These are phyloP conservation scores for Xylaria digitata DNA, from an alignment of 2,329 filamentous ascomycete genomes.

Conservation along the genomic window DNA sequence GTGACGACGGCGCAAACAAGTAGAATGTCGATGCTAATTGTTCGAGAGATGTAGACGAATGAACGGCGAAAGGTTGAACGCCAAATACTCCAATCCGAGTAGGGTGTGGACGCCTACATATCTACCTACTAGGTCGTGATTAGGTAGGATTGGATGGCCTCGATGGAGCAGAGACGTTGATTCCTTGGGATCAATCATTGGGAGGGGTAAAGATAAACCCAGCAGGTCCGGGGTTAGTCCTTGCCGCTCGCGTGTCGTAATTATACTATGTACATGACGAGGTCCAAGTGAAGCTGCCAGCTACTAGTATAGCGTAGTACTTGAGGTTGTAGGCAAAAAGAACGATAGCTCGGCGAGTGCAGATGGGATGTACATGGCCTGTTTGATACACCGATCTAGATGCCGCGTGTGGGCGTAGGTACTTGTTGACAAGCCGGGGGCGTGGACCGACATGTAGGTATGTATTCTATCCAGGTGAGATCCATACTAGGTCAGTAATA, in stretches of 20 bases:
- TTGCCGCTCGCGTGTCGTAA: slow-evolving; percentile 33
- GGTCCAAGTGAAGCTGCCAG: slow-evolving; percentile 19
- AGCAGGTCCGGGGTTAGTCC: slow-evolving; percentile 17
- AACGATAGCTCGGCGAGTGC: slow-evolving; percentile 24
- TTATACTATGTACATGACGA: slow-evolving; percentile 13
- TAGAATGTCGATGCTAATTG: slow-evolving; percentile 23
- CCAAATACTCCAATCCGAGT: slow-evolving; percentile 30
- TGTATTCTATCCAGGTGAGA: slow-evolving; percentile 1
- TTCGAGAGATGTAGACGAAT: slow-evolving; percentile 29
- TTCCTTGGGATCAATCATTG: slow-evolving; percentile 20
- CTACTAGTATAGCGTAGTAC: slow-evolving; percentile 32
- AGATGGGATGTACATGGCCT: slow-evolving; percentile 30
- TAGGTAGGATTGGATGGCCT: slow-evolving; percentile 25
- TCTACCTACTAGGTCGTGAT: slow-evolving; percentile 12
- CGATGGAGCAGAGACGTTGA: slow-evolving; percentile 24
- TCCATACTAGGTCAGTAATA: not conserved
- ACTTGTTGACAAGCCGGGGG: slow-evolving; percentile 25
- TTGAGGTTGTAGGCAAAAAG: slow-evolving; percentile 9
- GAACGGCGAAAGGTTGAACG: slow-evolving; percentile 29
- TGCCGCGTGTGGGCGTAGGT: slow-evolving; percentile 22
- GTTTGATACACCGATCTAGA: slow-evolving; percentile 37
- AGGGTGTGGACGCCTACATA: slow-evolving; percentile 37
- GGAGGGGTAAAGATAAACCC: slow-evolving; percentile 1
- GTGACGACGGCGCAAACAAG: slow-evolving; percentile 28
- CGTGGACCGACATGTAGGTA: not conserved